Percentiles rank a stretch among this genome's conserved stretches.
Evolutionary conservation across 2,329 filamentous ascomycete species (phyloP).

Genomic region (Chalara sp.): DNA sequence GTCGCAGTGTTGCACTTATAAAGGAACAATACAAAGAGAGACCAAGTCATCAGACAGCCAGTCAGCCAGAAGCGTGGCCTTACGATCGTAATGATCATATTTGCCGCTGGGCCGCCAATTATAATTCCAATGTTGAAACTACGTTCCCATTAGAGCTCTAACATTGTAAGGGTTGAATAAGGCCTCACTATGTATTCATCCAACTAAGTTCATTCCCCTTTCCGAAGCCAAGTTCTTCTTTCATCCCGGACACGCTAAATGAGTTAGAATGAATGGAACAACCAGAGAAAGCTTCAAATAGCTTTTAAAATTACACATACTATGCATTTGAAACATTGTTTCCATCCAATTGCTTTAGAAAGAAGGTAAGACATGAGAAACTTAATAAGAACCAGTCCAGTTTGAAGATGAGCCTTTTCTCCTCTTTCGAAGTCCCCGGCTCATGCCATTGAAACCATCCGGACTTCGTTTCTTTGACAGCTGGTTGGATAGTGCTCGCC

Average conservation of each 20-base stretch:
- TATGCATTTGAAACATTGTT: not conserved
- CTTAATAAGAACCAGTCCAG: not conserved
- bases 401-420: not conserved
- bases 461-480: too few species aligned
- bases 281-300: not conserved
- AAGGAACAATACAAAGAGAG: constrained; percentile 29
- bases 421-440: not conserved
- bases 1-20: constrained; percentile 25
- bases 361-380: not conserved
- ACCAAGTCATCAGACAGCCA: constrained; percentile 22
- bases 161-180: too few species aligned
- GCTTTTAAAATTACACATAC: not conserved
- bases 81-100: not conserved
- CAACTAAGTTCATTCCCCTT: not conserved
- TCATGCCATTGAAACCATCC: not conserved
- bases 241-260: not conserved
- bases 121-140: not conserved
- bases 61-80: not conserved
- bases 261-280: not conserved
- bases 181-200: not conserved
- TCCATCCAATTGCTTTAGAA: not conserved
- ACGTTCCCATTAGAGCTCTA: too few species aligned
- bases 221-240: not conserved
- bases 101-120: not conserved
- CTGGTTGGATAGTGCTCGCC: too few species aligned